A percentile compares a stretch with the other conserved stretches of the same genome.
phyloP scores from a whole-genome alignment of 2,329 filamentous ascomycete species.

The Exophiala mesophila region DNA sequence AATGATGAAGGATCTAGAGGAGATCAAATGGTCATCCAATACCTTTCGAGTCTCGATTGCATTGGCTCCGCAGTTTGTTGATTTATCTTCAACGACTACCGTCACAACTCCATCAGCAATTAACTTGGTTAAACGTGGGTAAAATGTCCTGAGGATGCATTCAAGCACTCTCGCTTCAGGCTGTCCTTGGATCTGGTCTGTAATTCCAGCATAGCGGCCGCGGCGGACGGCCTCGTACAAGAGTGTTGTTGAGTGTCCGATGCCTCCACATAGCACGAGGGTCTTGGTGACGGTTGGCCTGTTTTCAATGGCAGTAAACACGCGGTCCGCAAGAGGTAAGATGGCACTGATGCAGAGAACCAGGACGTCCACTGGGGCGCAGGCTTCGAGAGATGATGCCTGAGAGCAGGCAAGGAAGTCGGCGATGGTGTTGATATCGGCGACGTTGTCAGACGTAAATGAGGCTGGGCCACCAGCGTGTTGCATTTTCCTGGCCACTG shows the following conservation, averaged over 20 bases:
- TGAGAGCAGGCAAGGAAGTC: slow-evolving; percentile 31
- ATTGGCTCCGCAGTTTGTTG: slow-evolving; percentile 45
- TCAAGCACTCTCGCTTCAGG: slow-evolving; percentile 40
- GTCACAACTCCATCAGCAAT: slow-evolving; percentile 28
- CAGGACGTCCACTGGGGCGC: slow-evolving; percentile 33
- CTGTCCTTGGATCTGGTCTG: slow-evolving; percentile 30
- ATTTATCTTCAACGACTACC: slow-evolving; percentile 41
- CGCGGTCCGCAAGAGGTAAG: slow-evolving; percentile 32
- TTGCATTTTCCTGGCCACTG: no score
- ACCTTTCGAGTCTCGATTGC: slow-evolving; percentile 35
- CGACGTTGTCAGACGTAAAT: no score
- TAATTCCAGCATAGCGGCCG: slow-evolving; percentile 30
- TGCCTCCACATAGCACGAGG: slow-evolving; percentile 42
- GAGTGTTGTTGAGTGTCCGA: slow-evolving; percentile 42
- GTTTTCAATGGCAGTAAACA: slow-evolving; percentile 33
- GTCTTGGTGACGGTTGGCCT: slow-evolving; percentile 31
- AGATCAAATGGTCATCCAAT: slow-evolving; percentile 31
- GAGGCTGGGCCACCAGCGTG: no score
- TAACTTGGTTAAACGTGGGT: slow-evolving; percentile 21
- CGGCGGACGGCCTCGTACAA: slow-evolving; percentile 39
- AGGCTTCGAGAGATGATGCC: slow-evolving; percentile 16
- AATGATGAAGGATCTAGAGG: slow-evolving; percentile 31
- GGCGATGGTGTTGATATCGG: slow-evolving; percentile 32
- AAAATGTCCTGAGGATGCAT: slow-evolving; percentile 29
- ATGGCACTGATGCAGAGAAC: slow-evolving; percentile 40